These are phyloP conservation scores for Solanum chilense DNA, from an alignment of 257 asterid genomes.

Conservation along the genomic window DNA sequence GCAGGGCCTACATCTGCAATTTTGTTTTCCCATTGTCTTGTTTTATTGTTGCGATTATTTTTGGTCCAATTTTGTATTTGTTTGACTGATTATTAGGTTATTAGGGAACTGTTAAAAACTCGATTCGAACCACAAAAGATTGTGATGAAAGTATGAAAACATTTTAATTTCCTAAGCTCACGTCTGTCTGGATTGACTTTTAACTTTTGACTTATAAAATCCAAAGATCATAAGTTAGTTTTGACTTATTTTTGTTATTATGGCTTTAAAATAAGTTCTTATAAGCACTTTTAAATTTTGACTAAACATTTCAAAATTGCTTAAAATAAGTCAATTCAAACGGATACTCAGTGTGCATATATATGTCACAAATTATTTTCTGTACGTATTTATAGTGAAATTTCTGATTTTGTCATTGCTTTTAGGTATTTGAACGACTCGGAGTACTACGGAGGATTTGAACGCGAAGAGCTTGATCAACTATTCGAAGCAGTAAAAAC, in stretches of 20 bases:
- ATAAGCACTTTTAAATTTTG: no score
- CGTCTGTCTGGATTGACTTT: no score
- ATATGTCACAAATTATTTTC: no score
- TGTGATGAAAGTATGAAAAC: neutral
- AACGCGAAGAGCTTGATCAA: neutral
- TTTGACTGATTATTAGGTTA: neutral
- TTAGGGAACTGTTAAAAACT: neutral
- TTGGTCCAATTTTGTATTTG: neutral
- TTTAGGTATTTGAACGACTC: neutral
- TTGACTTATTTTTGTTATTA: no score
- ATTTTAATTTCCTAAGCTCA: no score
- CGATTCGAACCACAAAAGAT: neutral
- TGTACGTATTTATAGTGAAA: no score
- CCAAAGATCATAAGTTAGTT: no score
- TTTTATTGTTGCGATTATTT: neutral
- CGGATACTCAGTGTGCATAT: no score
- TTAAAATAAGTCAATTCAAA: no score
- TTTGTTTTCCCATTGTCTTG: neutral
- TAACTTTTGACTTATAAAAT: no score
- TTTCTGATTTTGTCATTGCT: neutral
- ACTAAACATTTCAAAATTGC: rapidly evolving
- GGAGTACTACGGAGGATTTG: neutral
- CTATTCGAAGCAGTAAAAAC: neutral
- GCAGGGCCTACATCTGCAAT: neutral
- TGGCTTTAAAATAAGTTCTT: no score